Conservation (phyloP, 2,329 filamentous ascomycete species). For the Leptodontidium sp. region DNA sequence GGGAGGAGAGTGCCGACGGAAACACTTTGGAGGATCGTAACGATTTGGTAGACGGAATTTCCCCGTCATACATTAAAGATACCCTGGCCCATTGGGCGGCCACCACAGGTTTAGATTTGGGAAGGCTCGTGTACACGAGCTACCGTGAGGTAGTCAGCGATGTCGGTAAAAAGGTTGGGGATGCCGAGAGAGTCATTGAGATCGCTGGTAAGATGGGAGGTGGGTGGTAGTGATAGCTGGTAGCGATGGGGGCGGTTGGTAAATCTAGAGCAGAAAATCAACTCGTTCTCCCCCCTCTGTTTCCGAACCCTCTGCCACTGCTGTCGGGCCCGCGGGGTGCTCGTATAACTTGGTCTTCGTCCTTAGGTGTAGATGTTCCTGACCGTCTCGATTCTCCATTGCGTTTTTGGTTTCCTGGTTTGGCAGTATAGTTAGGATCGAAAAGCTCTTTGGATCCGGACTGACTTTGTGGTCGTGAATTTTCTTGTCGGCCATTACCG, state of each 20-base stretch:
- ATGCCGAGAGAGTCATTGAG: constrained; percentile 85
- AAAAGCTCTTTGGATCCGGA: constrained; percentile 68
- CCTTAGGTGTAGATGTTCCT: constrained; percentile 59
- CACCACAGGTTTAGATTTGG: constrained; percentile 73
- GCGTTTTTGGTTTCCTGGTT: constrained; percentile 61
- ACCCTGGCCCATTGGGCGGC: constrained; percentile 79
- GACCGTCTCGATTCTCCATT: constrained; percentile 51
- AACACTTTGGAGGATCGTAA: constrained; percentile 42
- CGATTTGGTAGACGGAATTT: constrained; percentile 69
- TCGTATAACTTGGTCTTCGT: constrained; percentile 73
- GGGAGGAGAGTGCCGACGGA: constrained; percentile 58
- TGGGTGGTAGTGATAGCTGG: constrained; percentile 88
- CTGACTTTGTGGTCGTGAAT: constrained; percentile 47
- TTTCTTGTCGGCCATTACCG: constrained; percentile 49
- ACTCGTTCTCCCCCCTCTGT: constrained; percentile 64
- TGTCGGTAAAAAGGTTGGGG: constrained; percentile 79
- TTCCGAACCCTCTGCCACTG: constrained; percentile 78
- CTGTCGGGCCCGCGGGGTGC: constrained; percentile 81
- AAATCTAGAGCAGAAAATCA: constrained; percentile 53
- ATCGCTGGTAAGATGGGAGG: constrained; percentile 91
- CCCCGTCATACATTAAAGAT: constrained; percentile 69
- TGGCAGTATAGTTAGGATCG: constrained; percentile 76
- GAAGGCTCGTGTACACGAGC: constrained; percentile 82
- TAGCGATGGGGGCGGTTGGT: constrained; percentile 95
- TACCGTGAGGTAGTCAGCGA: constrained; percentile 95